These are phyloP conservation scores for Austroboletus novae-zelandiae DNA, from an alignment of 1,284 basidiomycete genomes.

Conservation along the genomic window DNA sequence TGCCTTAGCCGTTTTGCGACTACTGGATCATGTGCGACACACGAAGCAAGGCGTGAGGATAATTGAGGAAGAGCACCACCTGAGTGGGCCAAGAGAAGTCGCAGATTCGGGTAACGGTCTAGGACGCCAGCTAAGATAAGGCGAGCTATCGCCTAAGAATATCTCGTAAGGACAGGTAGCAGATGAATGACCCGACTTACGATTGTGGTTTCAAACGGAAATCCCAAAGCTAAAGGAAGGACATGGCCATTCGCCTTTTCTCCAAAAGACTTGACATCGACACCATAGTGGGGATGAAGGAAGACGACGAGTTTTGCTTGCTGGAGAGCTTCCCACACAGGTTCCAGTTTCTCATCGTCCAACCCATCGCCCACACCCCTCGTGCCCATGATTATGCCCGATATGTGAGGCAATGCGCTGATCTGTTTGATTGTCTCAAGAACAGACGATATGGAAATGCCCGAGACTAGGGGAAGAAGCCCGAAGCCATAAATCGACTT, in stretches of 20 bases:
- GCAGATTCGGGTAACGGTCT: constrained; percentile 72
- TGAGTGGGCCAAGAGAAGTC: constrained; percentile 79
- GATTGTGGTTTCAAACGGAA: constrained; percentile 86
- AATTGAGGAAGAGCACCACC: constrained; percentile 80
- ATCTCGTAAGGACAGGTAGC: constrained; percentile 1
- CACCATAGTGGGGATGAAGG: constrained; percentile 81
- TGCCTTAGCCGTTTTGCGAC: constrained; percentile 72
- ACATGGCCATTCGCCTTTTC: constrained; percentile 80
- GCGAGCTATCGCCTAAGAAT: constrained; percentile 66
- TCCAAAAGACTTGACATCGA: constrained; percentile 67
- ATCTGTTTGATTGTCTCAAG: constrained; percentile 67
- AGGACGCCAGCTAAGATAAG: constrained; percentile 78
- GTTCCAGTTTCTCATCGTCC: constrained; percentile 74
- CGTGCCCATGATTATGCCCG: constrained; percentile 81
- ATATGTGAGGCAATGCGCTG: constrained; percentile 61
- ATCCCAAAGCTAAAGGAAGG: constrained; percentile 79
- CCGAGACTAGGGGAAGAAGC: constrained; percentile 77
- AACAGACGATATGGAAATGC: constrained; percentile 51
- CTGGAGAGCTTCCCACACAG: constrained; percentile 74
- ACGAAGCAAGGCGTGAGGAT: constrained; percentile 79
- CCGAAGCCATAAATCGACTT: constrained; percentile 80
- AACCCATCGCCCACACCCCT: constrained; percentile 75
- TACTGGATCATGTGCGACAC: constrained; percentile 79
- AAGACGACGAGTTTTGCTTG: constrained; percentile 70
- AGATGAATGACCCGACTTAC: constrained; percentile 42